Conservation (phyloP, 2,329 filamentous ascomycete species). For the Calonectria honghensis region DNA sequence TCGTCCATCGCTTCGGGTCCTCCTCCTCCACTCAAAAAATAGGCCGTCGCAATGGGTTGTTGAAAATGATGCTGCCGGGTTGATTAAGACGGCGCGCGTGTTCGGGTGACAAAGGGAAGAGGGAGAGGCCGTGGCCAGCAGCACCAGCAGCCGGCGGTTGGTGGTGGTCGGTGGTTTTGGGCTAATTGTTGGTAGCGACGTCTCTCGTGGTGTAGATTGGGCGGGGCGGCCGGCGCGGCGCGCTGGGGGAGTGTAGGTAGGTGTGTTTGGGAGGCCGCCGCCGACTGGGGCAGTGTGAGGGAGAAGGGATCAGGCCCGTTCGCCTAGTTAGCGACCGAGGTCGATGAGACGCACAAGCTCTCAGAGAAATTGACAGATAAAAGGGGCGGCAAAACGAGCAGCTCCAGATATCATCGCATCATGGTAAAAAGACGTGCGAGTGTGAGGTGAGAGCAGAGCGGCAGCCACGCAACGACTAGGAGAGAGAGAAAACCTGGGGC, state of each 20-base stretch:
- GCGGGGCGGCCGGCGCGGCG: constrained; percentile 49
- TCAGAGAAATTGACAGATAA: constrained; percentile 22
- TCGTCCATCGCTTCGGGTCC: constrained; percentile 47
- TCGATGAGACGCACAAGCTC: constrained; percentile 45
- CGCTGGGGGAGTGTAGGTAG: constrained; percentile 25
- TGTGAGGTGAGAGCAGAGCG: constrained; percentile 38
- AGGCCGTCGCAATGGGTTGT: constrained; percentile 47
- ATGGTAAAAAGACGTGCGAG: constrained; percentile 41
- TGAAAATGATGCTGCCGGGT: constrained; percentile 43
- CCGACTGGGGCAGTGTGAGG: constrained; percentile 40
- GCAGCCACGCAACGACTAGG: constrained; percentile 33
- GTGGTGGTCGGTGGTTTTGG: constrained; percentile 43
- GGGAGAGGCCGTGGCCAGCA: constrained; percentile 45
- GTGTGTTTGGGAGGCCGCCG: constrained; percentile 53
- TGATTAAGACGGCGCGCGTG: constrained; percentile 33
- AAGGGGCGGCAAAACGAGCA: constrained; percentile 27
- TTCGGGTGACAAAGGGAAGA: constrained; percentile 12
- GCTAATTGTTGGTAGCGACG: constrained; percentile 41
- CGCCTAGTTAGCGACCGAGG: constrained; percentile 40
- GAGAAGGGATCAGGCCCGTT: constrained; percentile 43
- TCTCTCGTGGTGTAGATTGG: constrained; percentile 42
- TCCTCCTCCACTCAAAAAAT: constrained; percentile 48
- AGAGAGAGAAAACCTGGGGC: constrained; percentile 38
- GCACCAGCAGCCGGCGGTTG: constrained; percentile 48
- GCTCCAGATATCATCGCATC: constrained; percentile 49